Evolutionary conservation across 2,329 filamentous ascomycete genomes (phyloP), one percentile per base, ranked within the genome.

Genomic region (Botryotinia convoluta): DNA sequence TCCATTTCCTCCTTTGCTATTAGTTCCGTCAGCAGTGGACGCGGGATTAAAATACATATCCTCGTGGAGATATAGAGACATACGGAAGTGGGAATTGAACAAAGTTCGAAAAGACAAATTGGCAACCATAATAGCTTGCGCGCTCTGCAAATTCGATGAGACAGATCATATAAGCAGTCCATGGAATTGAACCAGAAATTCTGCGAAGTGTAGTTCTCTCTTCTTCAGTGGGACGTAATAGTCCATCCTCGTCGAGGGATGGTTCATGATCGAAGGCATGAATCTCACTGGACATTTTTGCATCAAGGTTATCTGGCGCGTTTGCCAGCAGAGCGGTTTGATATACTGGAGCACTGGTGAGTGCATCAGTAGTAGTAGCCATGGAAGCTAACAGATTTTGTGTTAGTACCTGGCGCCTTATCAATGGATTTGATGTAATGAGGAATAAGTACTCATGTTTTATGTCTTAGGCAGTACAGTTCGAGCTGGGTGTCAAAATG

Each of bases 101-200:
- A 76, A 87, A 92, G 80, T 92, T 92, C 76, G 84, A 84, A 79
- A 90, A 89, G 9, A 80, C 82, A 1, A 85, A 86, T 62, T 88
- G 87, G 4, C 89, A 90, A 70, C 92, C 92, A 79, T 94, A 94
- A 87, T 93, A 94, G 29, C 90, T 91, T 83, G 93, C 93, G 64
- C 92, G 90, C 83, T 94, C 92, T 83, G 90, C 92, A 74, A 93
- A 84, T 83, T 94, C 92, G 75, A 92, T 88, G 75, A 93, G 89
- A 67, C 91, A 91, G 74, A 94, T 88, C 45, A 90, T 90, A 83
- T 90, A 94, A 73, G 91, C 88, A 71, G 86, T 83, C 87, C 87
- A 90, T 64, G 90, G 89, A 74, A 94, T 88, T 79, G 85, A 86
- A 18, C 89, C 90, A 29, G 89, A 88, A 29, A 92, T 86, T 78